phyloP scores from a whole-genome alignment of 1,284 basidiomycete genomes.

The Ustilago vetiveriae region DNA sequence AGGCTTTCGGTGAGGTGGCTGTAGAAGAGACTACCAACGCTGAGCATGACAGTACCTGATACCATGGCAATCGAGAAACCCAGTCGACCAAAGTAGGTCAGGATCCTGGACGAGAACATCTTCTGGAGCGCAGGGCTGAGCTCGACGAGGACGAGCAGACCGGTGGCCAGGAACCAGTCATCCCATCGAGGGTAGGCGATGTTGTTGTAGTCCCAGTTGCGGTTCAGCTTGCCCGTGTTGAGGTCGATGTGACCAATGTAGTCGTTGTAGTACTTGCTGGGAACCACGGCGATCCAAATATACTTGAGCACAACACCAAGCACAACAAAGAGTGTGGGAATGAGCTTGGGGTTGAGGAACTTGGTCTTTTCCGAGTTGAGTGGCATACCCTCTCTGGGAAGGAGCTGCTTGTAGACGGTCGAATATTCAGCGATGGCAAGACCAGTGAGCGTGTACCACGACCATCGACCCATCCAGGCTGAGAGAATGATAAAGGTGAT shows the following conservation, averaged over 20 bases:
- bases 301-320: conserved; percentile 56
- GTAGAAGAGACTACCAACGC: conserved; percentile 48
- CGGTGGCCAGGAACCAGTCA: conserved; percentile 52
- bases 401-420: conserved; percentile 36
- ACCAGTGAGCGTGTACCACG: conserved; percentile 59
- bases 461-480: conserved; percentile 55
- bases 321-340: conserved; percentile 34
- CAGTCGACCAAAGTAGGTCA: conserved; percentile 51
- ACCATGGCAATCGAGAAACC: conserved; percentile 52
- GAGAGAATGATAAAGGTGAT: conserved; percentile 38
- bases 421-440: conserved; percentile 52
- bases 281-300: conserved; percentile 44
- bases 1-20: conserved; percentile 28
- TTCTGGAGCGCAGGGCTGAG: conserved; percentile 34
- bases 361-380: conserved; percentile 36
- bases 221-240: conserved; percentile 48
- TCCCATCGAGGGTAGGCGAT: conserved; percentile 54
- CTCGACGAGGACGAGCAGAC: conserved; percentile 49
- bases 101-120: conserved; percentile 26
- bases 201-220: conserved; percentile 37
- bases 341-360: conserved; percentile 41
- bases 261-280: conserved; percentile 39
- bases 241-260: conserved; percentile 47
- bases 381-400: conserved; percentile 37
- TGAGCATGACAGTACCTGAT: conserved; percentile 50